Conservation (phyloP, 139 green algal species). For the Trebouxia sp. region DNA sequence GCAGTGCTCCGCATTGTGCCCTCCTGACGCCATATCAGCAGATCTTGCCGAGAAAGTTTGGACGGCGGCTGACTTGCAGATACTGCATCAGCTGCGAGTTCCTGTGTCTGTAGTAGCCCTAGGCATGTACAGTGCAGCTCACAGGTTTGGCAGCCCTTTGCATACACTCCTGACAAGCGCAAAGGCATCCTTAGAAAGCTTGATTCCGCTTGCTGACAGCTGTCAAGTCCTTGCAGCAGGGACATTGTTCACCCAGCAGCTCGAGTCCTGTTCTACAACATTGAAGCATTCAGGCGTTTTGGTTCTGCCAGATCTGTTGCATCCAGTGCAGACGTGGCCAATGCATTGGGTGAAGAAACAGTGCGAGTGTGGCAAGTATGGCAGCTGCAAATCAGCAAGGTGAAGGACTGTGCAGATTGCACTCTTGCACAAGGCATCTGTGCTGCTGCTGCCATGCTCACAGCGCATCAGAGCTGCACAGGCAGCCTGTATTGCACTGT, state of each 20-base stretch:
- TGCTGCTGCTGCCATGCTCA: too few species aligned
- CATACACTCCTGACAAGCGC: too few species aligned
- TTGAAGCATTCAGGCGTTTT: background rate
- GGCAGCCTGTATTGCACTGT: too few species aligned
- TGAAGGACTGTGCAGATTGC: too few species aligned
- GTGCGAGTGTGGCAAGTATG: background rate
- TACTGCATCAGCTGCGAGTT: background rate
- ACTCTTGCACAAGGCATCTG: too few species aligned
- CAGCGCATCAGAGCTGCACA: too few species aligned
- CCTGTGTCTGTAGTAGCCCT: background rate
- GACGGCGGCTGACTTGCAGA: background rate
- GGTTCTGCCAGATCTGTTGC: background rate
- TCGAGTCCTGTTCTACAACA: background rate
- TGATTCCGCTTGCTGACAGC: too few species aligned
- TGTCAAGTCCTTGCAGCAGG: background rate
- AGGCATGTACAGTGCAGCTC: too few species aligned
- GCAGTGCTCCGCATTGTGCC: too few species aligned
- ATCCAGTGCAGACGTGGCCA: background rate
- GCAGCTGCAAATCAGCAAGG: background rate
- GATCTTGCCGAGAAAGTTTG: background rate
- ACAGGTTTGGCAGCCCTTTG: too few species aligned
- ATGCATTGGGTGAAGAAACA: background rate
- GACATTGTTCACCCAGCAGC: background rate
- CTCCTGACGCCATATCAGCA: too few species aligned
- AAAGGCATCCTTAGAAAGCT: too few species aligned